A percentile compares a stretch with the other conserved stretches of the same genome.
Evolutionary conservation across 257 asterid species (phyloP).

Genomic region (Primulina huaijiensis): DNA sequence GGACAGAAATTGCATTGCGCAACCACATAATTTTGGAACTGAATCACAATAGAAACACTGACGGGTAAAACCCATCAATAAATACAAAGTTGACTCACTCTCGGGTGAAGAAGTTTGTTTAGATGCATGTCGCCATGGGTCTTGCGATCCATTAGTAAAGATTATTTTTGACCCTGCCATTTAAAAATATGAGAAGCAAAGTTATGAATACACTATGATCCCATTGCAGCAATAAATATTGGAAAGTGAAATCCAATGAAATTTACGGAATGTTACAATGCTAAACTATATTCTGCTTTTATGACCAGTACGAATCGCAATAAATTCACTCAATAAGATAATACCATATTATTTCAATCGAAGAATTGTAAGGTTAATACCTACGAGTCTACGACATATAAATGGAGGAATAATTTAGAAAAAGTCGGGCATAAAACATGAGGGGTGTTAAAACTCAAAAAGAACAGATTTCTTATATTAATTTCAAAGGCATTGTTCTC

Average conservation of each 20-base stretch:
- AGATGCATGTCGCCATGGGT: conserved; percentile 99
- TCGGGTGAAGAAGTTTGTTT: conserved; percentile 78
- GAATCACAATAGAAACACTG: neutral
- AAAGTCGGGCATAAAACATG: too few relatives aligned
- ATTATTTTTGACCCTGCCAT: conserved; percentile 80
- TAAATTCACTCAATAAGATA: too few relatives aligned
- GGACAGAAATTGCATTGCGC: too few relatives aligned
- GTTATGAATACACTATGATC: conserved; percentile 19
- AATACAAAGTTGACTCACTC: conserved; percentile 44
- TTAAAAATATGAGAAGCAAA: neutral
- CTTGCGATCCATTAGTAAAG: conserved; percentile 95
- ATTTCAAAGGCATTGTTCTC: neutral
- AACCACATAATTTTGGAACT: too few relatives aligned
- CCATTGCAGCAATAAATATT: neutral
- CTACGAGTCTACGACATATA: neutral
- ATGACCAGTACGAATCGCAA: neutral
- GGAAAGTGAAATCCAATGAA: neutral
- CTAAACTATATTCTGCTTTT: neutral
- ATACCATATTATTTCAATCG: conserved; percentile 2
- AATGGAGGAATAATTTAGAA: too few relatives aligned
- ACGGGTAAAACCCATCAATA: conserved; percentile 4
- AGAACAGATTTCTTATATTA: neutral
- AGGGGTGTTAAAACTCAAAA: too few relatives aligned
- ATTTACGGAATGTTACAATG: neutral
- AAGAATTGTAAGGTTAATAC: neutral